Conservation (phyloP, 176 grass and related monocot genomes). For the Avena eriantha region DNA sequence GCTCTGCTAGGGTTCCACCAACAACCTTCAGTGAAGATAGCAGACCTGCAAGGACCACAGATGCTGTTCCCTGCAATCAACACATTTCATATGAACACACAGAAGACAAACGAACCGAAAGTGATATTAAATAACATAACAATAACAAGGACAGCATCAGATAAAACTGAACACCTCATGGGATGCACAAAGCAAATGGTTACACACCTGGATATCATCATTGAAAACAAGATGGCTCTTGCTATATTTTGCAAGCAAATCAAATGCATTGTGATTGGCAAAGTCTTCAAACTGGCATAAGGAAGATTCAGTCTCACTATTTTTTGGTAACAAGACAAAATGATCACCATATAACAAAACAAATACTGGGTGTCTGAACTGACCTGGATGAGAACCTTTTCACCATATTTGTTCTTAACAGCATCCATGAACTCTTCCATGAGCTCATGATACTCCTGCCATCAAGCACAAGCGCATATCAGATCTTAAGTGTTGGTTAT, state of each 20-base stretch:
- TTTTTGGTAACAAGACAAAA: constrained; percentile 23
- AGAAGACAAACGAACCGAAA: constrained; percentile 37
- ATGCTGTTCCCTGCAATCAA: constrained; percentile 90
- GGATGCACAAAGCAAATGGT: constrained; percentile 13
- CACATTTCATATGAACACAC: constrained; percentile 34
- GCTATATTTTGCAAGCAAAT: constrained; percentile 91
- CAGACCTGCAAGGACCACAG: constrained; percentile 95
- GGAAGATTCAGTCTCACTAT: constrained; percentile 38
- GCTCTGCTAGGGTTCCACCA: constrained; percentile 87
- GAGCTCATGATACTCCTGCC: constrained; percentile 90
- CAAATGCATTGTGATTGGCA: constrained; percentile 98
- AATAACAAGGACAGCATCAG: constrained; percentile 1
- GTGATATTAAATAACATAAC: background rate
- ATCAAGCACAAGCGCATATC: constrained; percentile 32
- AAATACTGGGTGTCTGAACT: constrained; percentile 19
- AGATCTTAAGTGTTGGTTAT: constrained; percentile 35
- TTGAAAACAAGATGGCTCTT: constrained; percentile 99
- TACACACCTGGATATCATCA: constrained; percentile 95
- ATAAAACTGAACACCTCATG: constrained; percentile 9
- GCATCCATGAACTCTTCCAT: constrained; percentile 94
- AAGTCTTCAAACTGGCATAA: constrained; percentile 97
- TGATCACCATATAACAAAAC: constrained; percentile 8
- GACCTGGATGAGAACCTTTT: constrained; percentile 98
- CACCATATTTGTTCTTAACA: constrained; percentile 90
- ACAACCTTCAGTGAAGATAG: constrained; percentile 78